Base-by-base conservation (phyloP, 2,329 filamentous ascomycete genomes). In the Ophiostoma quercus region DNA sequence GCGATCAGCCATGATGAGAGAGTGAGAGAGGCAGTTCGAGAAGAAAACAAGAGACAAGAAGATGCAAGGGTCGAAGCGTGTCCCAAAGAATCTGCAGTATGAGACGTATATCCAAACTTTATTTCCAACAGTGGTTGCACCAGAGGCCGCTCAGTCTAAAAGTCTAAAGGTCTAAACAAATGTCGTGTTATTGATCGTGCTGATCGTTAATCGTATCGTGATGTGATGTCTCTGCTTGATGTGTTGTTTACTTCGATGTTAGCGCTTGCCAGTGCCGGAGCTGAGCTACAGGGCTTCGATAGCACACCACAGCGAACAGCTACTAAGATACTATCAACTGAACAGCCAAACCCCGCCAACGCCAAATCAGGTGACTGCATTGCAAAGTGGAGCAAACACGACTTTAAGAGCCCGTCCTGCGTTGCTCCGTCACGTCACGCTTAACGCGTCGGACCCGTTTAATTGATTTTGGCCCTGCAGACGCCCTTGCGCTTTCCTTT, bases 381-480 rank as follows among this genome's bases (percentile, higher is more conserved):
- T 14, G 2, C 4, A 63, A 63, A 63, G 70, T 72, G 71, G 72
- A 69, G 43, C 71, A 67, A 71, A 72, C 71, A 73, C 70, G 70
- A 66, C 37, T 66, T 63, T 68, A 60, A 74, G 74, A 74, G 74
- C 73, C 19, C 22, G 11, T 29, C 25, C 54, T 16, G 29, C n/a
- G 25, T 19, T 37, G 16, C 60, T n/a, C 70, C 47, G 70, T 73
- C 76, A 72, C 72, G 75, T 76, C 76, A 77, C 75, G 76, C 74
- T 72, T 71, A 67, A 74, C 71, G 75, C 74, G 76, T 75, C 65
- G 57, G 68, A 70, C 68, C 57, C 63, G 22, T 60, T 72, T 73
- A 71, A 73, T 74, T 72, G 69, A 72, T 71, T 70, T 71, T 67
- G 22, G 11, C 51, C 51, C n/a, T 62, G 67, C 67, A 60, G 51